phyloP scores from a whole-genome alignment of 129 eudicot species.

The Silybum marianum region DNA sequence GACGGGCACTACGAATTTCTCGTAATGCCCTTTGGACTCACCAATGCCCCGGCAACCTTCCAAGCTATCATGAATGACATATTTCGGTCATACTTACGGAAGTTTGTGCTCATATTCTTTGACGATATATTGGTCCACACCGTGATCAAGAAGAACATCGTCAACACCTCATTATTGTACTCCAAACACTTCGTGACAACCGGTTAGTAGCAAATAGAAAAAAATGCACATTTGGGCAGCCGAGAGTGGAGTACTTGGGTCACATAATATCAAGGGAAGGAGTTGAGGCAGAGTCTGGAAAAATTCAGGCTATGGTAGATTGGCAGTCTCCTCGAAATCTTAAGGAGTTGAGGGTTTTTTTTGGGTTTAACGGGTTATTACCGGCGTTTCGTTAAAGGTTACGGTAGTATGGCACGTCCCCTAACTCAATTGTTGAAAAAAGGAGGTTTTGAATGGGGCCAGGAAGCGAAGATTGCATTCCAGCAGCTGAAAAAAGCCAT shows the following conservation, averaged over 20 bases:
- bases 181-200: not conserved
- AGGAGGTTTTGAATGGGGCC: not conserved
- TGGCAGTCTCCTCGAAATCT: not conserved
- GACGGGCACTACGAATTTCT: too few species aligned
- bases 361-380: not conserved
- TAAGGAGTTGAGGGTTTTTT: not conserved
- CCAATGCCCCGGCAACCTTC: too few species aligned
- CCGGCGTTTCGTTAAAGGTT: not conserved
- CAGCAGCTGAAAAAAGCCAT: not conserved
- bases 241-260: not conserved
- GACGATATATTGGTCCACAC: not conserved
- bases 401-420: not conserved
- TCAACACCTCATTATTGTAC: not conserved
- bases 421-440: not conserved
- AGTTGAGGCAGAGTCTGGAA: not conserved
- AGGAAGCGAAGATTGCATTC: not conserved
- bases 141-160: not conserved
- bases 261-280: not conserved
- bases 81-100: too few species aligned
- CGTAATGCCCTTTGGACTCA: too few species aligned
- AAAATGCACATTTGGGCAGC: not conserved
- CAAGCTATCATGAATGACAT: too few species aligned
- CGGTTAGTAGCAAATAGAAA: too few species aligned
- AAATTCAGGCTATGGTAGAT: not conserved
- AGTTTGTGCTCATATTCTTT: too few species aligned